These are phyloP conservation scores for Lactifluus subvellereus DNA, from an alignment of 768 basidiomycete species.

Conservation along the genomic window DNA sequence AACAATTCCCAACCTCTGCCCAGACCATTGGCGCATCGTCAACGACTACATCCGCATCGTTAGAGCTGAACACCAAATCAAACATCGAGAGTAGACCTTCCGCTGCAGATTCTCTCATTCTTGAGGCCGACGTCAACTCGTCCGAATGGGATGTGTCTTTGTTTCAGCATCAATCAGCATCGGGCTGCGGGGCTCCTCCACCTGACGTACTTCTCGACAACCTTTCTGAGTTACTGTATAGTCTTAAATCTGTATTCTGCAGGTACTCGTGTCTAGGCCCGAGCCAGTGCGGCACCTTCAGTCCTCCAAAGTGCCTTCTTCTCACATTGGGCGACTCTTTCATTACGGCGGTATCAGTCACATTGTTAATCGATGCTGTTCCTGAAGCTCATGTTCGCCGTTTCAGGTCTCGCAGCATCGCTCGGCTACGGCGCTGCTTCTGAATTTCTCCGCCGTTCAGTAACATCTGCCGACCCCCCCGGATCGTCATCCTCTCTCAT, in stretches of 20 bases:
- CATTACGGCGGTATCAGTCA: constrained; percentile 77
- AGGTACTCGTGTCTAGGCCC: not conserved
- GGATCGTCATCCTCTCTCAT: constrained; percentile 49
- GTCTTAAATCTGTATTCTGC: not conserved
- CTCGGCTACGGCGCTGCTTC: constrained; percentile 85
- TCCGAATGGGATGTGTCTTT: not conserved
- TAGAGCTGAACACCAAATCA: not conserved
- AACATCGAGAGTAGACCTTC: not conserved
- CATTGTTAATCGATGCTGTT: not conserved
- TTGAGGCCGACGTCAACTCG: not conserved
- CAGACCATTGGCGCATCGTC: not conserved
- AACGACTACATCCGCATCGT: not conserved
- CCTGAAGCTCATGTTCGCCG: not conserved
- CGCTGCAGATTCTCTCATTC: not conserved
- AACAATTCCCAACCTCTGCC: not conserved
- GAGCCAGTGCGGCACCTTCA: constrained; percentile 44
- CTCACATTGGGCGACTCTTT: constrained; percentile 80
- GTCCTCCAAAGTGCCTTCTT: constrained; percentile 88
- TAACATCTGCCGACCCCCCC: constrained; percentile 26
- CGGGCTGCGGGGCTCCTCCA: constrained; percentile 8
- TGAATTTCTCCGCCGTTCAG: constrained; percentile 70
- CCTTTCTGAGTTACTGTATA: not conserved
- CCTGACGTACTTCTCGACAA: constrained; percentile 20
- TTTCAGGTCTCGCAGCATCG: constrained; percentile 81
- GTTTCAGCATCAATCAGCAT: not conserved